Evolutionary conservation across 495 filamentous ascomycete species (phyloP), one percentile per base, ranked within the genome.

Genomic region (Xylaria telfairii): DNA sequence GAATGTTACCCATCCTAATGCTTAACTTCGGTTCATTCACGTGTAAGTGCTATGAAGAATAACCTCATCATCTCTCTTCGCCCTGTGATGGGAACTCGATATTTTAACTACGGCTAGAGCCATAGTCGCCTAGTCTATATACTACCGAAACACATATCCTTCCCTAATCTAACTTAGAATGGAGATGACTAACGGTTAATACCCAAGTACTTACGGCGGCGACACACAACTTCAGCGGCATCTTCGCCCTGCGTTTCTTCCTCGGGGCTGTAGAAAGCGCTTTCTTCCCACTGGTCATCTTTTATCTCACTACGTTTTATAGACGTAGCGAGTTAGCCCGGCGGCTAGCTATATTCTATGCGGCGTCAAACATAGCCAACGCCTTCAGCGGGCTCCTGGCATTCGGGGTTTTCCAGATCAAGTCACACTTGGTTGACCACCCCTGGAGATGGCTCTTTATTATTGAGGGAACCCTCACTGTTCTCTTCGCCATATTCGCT

Each of bases 361-460:
- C 92, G 0, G 92, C 90, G 0, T 89, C 87, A 39, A 91, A 88
- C 68, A 90, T 94, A 59, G 92, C 91, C 32, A 89, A 87, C 54
- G 92, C 91, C 28, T 94, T 94, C 74, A 87, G 87, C 2, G 92
- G 92, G 8, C 82, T 94, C 1, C 83, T 95, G 24, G 89, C 92
- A 0, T 93, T 92, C 65, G 92, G 91, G 0, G 89, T 92, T 4
- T 93, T 94, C 78, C 92, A 90, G 65, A 94, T 94, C 74, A 67
- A 70, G 21, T 78, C 76, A 19, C 66, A 64, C 5, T 44, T 75
- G 13, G 72, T 78, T 68, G 90, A 77, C 24, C 80, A 87, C 65
- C 80, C 84, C 24, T 95, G 92, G 92, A 84, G 89, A 3, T 94
- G 93, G 76, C 87, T 94, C 9, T 95, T 95, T 77, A 80, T 94